These are phyloP conservation scores for Lecanicillium sp. DNA, from an alignment of 2,329 filamentous ascomycete species.

Conservation along the genomic window DNA sequence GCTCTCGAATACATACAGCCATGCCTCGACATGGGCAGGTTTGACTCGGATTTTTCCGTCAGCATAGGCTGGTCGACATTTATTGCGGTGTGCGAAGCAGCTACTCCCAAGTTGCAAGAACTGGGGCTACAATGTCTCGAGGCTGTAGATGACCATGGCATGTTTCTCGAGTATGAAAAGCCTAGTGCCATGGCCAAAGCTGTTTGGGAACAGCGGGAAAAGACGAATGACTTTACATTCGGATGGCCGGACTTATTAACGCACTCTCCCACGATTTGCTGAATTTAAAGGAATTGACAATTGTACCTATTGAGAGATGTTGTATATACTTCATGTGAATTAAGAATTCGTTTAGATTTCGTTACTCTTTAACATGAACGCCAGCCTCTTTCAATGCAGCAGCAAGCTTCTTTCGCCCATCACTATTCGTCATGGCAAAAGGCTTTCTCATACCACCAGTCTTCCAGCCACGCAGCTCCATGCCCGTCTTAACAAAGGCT, in stretches of 20 bases:
- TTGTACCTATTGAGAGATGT: too few species aligned
- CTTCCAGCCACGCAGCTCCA: slow-evolving; percentile 34
- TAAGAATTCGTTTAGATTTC: too few species aligned
- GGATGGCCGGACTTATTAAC: slow-evolving; percentile 18
- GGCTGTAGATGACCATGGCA: slow-evolving; percentile 18
- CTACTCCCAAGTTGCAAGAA: slow-evolving; percentile 24
- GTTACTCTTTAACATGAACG: slow-evolving; percentile 17
- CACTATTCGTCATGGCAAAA: slow-evolving; percentile 29
- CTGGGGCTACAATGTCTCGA: slow-evolving; percentile 15
- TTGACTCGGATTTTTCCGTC: slow-evolving; percentile 27
- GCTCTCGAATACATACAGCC: slow-evolving; percentile 27
- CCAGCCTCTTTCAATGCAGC: slow-evolving; percentile 28
- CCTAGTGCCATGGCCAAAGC: slow-evolving; percentile 18
- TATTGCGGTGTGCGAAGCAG: slow-evolving; percentile 33
- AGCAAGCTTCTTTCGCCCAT: slow-evolving; percentile 25
- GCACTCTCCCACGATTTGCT: too few species aligned
- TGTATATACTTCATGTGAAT: too few species aligned
- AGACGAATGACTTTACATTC: slow-evolving; percentile 20
- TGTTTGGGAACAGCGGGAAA: slow-evolving; percentile 20
- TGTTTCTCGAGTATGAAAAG: slow-evolving; percentile 17
- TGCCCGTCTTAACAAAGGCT: slow-evolving; percentile 38
- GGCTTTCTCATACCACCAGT: slow-evolving; percentile 42
- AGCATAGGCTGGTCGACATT: slow-evolving; percentile 34
- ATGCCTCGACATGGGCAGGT: slow-evolving; percentile 21
- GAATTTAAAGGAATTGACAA: too few species aligned